Evolutionary conservation across 495 filamentous ascomycete genomes (phyloP), one percentile per base, ranked within the genome.

Genomic region (Penicillium verhagenii): DNA sequence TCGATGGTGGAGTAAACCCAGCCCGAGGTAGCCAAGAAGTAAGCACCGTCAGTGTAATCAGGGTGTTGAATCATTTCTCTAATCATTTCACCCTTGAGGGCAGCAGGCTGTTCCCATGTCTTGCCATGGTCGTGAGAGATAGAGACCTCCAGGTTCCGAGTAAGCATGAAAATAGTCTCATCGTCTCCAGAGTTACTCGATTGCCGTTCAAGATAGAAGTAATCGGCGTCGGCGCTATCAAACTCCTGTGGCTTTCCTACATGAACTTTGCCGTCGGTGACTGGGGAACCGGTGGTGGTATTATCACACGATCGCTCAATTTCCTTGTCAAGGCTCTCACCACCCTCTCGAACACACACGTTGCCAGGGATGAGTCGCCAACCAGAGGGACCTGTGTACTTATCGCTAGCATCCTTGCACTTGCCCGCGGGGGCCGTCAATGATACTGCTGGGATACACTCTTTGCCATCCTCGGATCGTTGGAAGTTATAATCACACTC

Each of bases 401-500:
- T 94, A 24, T 86, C 86, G 24, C 78, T 74, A 19, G 74, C 75
- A 0, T 82, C 72, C 61, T 86, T 82, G 72, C 94, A 98, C 20
- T 77, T 69, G 2, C 79, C 87, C 37, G 85, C 76, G 3, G 84
- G 81, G 4, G 75, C 61, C 4, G 60, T 56, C 47, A 83, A 51
- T 7, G 69, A 44, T 0, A 81, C 85, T 13, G 84, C 77, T 0
- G 83, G 79, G 6, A 84, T 68, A 63, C 94, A 98, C 38, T 74
- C 72, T 39, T 82, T 80, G 29, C 78, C 70, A 52, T 88, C 82
- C n/a, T 86, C 80, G 39, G 76, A 78, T 45, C 75, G 78, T 39
- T 83, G 72, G 65, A 94, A 97, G 66, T 93, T 92, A 76, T 86
- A 95, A 65, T 97, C 91, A 68, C 94, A 98, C 69, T 98, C 94